A percentile compares a stretch with the other conserved stretches of the same genome.
These are phyloP conservation scores for Collybiopsis confluens DNA, from an alignment of 768 basidiomycete genomes.

Conservation along the genomic window DNA sequence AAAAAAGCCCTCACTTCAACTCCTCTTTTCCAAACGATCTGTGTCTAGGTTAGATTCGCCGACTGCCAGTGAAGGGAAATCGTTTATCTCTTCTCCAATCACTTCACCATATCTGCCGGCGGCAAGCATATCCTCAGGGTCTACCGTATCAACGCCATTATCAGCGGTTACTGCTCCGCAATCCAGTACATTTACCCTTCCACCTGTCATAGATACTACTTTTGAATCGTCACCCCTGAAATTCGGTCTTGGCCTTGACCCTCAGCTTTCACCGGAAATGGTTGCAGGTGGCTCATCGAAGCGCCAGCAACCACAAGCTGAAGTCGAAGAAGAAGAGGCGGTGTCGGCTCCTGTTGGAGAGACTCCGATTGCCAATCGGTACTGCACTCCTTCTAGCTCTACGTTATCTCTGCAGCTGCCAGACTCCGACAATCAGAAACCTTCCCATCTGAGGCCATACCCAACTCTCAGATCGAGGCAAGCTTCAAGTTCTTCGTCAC, in stretches of 20 bases:
- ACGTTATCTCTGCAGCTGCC: slow-evolving; percentile 7
- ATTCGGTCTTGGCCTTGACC: slow-evolving; percentile 30
- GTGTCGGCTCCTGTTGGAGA: slow-evolving; percentile 16
- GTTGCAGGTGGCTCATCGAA: slow-evolving; percentile 17
- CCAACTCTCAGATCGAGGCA: slow-evolving; percentile 11
- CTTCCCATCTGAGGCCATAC: slow-evolving; percentile 10
- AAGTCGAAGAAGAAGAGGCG: slow-evolving; percentile 10
- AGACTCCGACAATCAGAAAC: neutral
- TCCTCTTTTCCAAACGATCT: slow-evolving; percentile 66
- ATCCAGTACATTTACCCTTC: slow-evolving; percentile 40
- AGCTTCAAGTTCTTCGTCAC: slow-evolving; percentile 20
- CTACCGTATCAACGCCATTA: slow-evolving; percentile 45
- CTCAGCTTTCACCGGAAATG: slow-evolving; percentile 13
- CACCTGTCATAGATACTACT: slow-evolving; percentile 57
- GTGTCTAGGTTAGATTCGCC: slow-evolving; percentile 39
- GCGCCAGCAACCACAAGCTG: slow-evolving; percentile 2
- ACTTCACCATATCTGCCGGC: slow-evolving; percentile 27
- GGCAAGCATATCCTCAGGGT: slow-evolving; percentile 39
- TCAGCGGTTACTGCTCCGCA: slow-evolving; percentile 61
- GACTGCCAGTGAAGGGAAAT: slow-evolving; percentile 21
- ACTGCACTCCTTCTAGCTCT: slow-evolving; percentile 13
- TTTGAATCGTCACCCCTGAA: slow-evolving; percentile 55
- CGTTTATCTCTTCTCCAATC: slow-evolving; percentile 23
- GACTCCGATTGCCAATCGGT: slow-evolving; percentile 35
- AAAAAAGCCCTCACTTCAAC: slow-evolving; percentile 67